Percentiles rank a stretch among this genome's conserved stretches.
phyloP scores from a whole-genome alignment of 2,329 filamentous ascomycete species.

The Cordyceps militaris region DNA sequence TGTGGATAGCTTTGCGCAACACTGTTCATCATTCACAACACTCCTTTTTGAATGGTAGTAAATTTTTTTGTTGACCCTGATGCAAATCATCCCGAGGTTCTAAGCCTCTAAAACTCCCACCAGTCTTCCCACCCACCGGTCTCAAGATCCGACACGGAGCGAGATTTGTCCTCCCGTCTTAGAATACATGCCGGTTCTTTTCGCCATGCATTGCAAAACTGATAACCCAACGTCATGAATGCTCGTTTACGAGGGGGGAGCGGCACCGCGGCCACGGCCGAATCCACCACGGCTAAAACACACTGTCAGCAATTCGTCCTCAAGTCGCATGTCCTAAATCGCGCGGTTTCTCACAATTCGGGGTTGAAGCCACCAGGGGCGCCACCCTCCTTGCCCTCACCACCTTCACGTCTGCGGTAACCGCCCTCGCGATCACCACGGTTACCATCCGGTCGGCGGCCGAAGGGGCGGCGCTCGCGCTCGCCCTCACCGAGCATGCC shows the following conservation, averaged over 20 bases:
- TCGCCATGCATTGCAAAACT: conserved; percentile 38
- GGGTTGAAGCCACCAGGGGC: conserved; percentile 88
- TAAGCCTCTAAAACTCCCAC: conserved; percentile 41
- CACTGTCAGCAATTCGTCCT: conserved; percentile 28
- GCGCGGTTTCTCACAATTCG: conserved; percentile 60
- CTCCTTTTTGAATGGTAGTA: conserved; percentile 18
- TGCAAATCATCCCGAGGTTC: conserved; percentile 44
- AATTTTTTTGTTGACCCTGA: conserved; percentile 33
- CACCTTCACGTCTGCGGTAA: conserved; percentile 85
- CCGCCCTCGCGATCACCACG: conserved; percentile 81
- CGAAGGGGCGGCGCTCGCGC: conserved; percentile 75
- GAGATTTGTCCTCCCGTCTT: conserved; percentile 35
- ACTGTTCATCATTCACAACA: conserved; percentile 5
- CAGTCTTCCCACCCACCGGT: conserved; percentile 34
- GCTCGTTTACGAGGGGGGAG: conserved; percentile 57
- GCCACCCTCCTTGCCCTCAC: conserved; percentile 83
- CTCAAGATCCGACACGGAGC: conserved; percentile 34
- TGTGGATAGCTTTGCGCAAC: conserved; percentile 2
- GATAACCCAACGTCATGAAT: conserved; percentile 35
- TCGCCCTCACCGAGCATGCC: conserved; percentile 92
- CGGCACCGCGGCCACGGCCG: conserved; percentile 77
- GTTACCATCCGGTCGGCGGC: conserved; percentile 47
- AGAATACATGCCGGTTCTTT: conserved; percentile 42
- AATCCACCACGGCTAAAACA: conserved; percentile 68
- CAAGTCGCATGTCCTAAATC: neutral